phyloP scores from a whole-genome alignment of 2,329 filamentous ascomycete genomes.

The Sporothrix variecibatus region DNA sequence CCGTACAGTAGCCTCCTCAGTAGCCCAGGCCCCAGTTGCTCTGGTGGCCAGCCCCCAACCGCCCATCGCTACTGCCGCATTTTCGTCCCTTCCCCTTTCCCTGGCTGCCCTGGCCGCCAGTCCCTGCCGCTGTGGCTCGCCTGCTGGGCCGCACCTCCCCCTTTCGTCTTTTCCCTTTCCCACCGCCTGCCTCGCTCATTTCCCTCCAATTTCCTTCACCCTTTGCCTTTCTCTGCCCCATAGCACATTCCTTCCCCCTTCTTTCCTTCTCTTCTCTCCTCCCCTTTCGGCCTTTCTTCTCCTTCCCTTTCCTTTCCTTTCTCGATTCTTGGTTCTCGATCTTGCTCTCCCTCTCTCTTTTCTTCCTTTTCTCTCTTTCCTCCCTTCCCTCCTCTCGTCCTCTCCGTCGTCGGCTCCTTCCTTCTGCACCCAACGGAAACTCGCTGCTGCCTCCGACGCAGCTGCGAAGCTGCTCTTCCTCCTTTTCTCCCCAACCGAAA shows the following conservation, averaged over 20 bases:
- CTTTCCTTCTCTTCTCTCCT: slow-evolving; percentile 11
- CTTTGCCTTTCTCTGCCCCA: slow-evolving; percentile 17
- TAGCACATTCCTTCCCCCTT: slow-evolving; percentile 9
- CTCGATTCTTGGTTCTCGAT: slow-evolving; percentile 7
- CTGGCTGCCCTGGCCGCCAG: neutral
- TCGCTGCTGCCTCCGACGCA: slow-evolving; percentile 19
- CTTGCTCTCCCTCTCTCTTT: neutral
- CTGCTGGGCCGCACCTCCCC: neutral
- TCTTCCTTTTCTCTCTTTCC: neutral
- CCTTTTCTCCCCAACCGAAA: slow-evolving; percentile 1
- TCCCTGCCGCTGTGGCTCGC: neutral
- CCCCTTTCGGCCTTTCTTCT: neutral
- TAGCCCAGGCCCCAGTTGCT: neutral
- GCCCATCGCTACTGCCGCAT: slow-evolving; percentile 16
- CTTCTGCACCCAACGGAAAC: slow-evolving; percentile 1
- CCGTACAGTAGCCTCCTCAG: neutral
- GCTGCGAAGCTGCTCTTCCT: slow-evolving; percentile 17
- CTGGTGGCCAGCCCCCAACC: neutral
- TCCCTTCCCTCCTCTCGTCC: neutral
- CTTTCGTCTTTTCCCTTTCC: slow-evolving; percentile 15
- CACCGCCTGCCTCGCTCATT: slow-evolving; percentile 23
- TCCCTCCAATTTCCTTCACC: slow-evolving; percentile 23
- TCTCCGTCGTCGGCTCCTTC: neutral
- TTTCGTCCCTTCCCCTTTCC: slow-evolving; percentile 3
- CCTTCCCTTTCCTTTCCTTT: slow-evolving; percentile 6